A percentile compares a stretch with the other conserved stretches of the same genome.
Conservation (phyloP, 1,284 basidiomycete species). For the Malassezia sp. region DNA sequence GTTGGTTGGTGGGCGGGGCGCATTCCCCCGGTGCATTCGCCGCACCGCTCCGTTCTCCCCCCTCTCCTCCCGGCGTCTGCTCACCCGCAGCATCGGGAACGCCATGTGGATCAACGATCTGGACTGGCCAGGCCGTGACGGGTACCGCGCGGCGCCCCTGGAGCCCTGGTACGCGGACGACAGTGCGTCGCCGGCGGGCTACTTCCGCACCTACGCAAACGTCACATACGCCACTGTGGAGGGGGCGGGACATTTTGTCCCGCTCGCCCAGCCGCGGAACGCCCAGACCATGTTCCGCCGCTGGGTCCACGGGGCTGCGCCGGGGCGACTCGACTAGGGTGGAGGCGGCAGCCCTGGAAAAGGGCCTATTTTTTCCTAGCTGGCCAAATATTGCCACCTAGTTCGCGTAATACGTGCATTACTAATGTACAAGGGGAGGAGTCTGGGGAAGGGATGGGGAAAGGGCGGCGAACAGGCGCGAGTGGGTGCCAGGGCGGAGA, state of each 20-base stretch:
- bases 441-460: neutral
- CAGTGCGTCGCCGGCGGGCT: conserved; percentile 17
- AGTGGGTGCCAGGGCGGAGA: too few relatives aligned
- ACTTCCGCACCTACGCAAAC: conserved; percentile 23
- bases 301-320: conserved; percentile 26
- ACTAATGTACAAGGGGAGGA: neutral
- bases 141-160: conserved; percentile 23
- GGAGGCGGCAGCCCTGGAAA: neutral
- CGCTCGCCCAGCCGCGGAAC: conserved; percentile 31
- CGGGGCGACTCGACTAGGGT: conserved; percentile 8
- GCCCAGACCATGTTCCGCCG: conserved; percentile 33
- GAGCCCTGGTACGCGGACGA: conserved; percentile 26
- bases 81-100: conserved; percentile 36
- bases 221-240: conserved; percentile 36
- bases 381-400: too few relatives aligned
- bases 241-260: conserved; percentile 42
- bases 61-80: too few relatives aligned
- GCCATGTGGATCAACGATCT: conserved; percentile 31
- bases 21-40: too few relatives aligned
- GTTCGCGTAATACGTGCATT: too few relatives aligned
- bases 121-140: conserved; percentile 26
- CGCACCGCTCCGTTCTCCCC: too few relatives aligned
- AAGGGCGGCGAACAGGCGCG: too few relatives aligned
- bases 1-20: too few relatives aligned
- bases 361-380: neutral